Evolutionary conservation across 345 rosid species (phyloP).

Genomic region (Lenwebbia sp.): DNA sequence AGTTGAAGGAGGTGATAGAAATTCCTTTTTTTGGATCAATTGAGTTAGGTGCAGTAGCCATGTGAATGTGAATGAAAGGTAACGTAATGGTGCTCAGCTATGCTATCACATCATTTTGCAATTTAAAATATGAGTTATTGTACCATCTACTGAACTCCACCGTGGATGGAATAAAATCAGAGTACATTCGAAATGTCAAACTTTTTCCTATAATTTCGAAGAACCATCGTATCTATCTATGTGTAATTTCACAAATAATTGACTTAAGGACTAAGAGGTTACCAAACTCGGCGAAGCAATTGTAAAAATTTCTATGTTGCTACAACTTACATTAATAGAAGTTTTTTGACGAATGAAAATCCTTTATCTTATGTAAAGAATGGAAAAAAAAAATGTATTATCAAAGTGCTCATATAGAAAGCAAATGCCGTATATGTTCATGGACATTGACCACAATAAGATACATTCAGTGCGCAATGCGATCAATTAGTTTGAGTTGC

Average conservation of each 20-base stretch:
- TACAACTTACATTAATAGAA: not conserved
- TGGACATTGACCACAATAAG: not conserved
- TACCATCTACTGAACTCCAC: not conserved
- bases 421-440: not conserved
- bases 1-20: conserved; percentile 29
- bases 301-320: not conserved
- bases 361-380: too few species aligned
- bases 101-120: conserved; percentile 38
- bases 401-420: too few species aligned
- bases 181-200: too few species aligned
- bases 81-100: conserved; percentile 23
- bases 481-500: not conserved
- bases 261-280: not conserved
- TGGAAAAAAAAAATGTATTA: too few species aligned
- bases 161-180: not conserved
- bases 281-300: conserved; percentile 1
- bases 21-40: conserved; percentile 5
- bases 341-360: too few species aligned
- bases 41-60: conserved; percentile 12
- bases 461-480: not conserved
- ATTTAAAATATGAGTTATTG: not conserved
- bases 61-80: conserved; percentile 7
- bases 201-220: not conserved
- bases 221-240: not conserved
- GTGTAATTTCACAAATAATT: not conserved